Base-by-base conservation (phyloP, 805 yeast genomes). In the Millerozyma acaciae region DNA sequence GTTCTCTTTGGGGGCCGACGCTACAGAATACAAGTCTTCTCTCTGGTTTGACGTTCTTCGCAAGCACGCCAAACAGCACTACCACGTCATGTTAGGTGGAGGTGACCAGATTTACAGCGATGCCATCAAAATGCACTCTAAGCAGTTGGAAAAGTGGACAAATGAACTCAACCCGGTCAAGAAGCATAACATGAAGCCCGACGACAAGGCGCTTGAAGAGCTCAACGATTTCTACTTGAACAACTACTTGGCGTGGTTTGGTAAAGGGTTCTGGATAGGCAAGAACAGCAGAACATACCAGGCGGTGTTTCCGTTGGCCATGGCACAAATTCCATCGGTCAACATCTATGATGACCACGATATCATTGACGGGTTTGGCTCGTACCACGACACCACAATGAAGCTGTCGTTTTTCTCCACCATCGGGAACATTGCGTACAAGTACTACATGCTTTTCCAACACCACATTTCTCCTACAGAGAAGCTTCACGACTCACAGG, bases 71-170 rank as follows among this genome's bases (percentile, higher is more conserved):
- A 46, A 56, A 5, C 64, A 69, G 24, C 75, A 74, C 24, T 86
- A 86, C 59, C 96, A 90, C 55, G 97, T 87, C 4, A 89, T 90
- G 95, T 65, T 93, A 18, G 97, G 97, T 18, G 97, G 97, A 33
- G 98, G 98, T 20, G 98, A 90, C 60, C 98, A 90, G 61, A 73
- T 90, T 32, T 90, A 90, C 55, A 78, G 89, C 33, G 98, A 90
- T 59, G 70, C 86, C 1, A 78, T 90, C 45, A 84, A 82, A 55
- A 43, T 70, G 14, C 66, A 75, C 14, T 76, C 81, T 10, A 50
- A 69, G 30, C 59, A 65, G 19, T 75, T 84, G 45, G 55, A 69
- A 39, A 54, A 74, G 19, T 88, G 97, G 96, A 55, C 76, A 18
- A 51, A 65, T 18, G 78, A 76, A 40, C 69, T 65, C 35, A 74